Conservation (phyloP, 1,284 basidiomycete genomes). For the Papiliotrema fonsecae region DNA sequence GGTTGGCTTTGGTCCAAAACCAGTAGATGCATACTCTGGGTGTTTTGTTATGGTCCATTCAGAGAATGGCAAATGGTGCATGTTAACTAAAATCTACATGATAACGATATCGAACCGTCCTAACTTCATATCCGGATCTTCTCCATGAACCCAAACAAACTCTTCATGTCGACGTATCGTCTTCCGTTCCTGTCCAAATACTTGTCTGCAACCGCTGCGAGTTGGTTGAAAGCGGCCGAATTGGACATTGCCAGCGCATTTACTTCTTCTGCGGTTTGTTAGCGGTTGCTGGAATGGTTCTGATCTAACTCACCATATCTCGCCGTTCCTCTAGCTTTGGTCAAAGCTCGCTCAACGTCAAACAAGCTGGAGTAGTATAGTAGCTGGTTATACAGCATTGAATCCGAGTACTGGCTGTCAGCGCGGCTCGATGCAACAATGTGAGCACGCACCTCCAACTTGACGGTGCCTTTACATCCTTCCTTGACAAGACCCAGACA, state of each 20-base stretch:
- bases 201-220: slow-evolving; percentile 62
- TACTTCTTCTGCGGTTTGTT: slow-evolving; percentile 58
- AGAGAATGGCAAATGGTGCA: neutral
- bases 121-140: slow-evolving; percentile 27
- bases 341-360: slow-evolving; percentile 62
- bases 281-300: too few species aligned
- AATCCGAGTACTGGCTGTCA: slow-evolving; percentile 70
- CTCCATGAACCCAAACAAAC: slow-evolving; percentile 71
- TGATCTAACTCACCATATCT: slow-evolving; percentile 55
- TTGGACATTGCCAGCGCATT: slow-evolving; percentile 55
- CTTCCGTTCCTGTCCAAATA: slow-evolving; percentile 78
- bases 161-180: slow-evolving; percentile 74
- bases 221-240: slow-evolving; percentile 51
- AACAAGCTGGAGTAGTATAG: slow-evolving; percentile 75
- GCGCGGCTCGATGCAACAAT: neutral
- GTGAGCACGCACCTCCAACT: slow-evolving; percentile 62
- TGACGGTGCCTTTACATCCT: slow-evolving; percentile 64
- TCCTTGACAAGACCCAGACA: slow-evolving; percentile 58
- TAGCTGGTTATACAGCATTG: slow-evolving; percentile 78
- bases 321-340: slow-evolving; percentile 53
- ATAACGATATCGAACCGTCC: neutral
- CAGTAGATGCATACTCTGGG: slow-evolving; percentile 1
- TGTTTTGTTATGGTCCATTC: too few species aligned
- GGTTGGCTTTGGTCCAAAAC: slow-evolving; percentile 68
- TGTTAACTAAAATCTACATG: neutral